A percentile compares a stretch with the other conserved stretches of the same genome.
These are phyloP conservation scores for Rubus parviflorus DNA, from an alignment of 306 rosid species.

Conservation along the genomic window DNA sequence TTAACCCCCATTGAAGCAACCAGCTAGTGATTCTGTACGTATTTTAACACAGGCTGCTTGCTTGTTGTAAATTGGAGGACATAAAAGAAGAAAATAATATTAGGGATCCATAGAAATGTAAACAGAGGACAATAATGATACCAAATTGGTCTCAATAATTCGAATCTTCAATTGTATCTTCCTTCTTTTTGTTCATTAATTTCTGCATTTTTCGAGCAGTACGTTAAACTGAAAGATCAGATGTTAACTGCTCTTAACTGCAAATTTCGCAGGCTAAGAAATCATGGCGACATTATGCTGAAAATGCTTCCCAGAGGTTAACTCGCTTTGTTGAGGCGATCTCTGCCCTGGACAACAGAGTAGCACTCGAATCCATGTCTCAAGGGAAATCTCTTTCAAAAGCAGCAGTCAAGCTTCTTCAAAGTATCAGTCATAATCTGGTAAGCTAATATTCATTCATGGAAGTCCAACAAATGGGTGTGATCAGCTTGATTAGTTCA, in stretches of 20 bases:
- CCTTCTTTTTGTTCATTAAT: background rate
- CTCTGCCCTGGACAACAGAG: slow-evolving; percentile 37
- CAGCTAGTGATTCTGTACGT: background rate
- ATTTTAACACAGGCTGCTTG: too few relatives aligned
- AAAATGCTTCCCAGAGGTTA: slow-evolving; percentile 57
- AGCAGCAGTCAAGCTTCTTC: slow-evolving; percentile 53
- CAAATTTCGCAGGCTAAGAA: slow-evolving; percentile 49
- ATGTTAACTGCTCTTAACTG: background rate
- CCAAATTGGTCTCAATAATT: background rate
- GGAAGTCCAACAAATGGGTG: background rate
- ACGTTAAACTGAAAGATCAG: background rate
- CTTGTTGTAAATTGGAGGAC: background rate
- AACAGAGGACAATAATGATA: background rate
- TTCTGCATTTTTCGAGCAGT: background rate
- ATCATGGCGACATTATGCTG: slow-evolving; percentile 35
- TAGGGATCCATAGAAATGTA: background rate
- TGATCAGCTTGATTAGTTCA: background rate
- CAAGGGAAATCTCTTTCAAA: slow-evolving; percentile 50
- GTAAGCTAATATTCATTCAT: slow-evolving; percentile 36
- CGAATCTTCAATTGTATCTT: background rate
- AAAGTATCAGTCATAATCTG: slow-evolving; percentile 31
- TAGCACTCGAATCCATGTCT: slow-evolving; percentile 32
- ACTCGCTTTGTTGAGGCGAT: slow-evolving; percentile 43
- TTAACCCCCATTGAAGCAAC: background rate
- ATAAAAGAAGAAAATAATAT: background rate